Conservation (phyloP, 306 rosid species). For the Vigna mungo region DNA sequence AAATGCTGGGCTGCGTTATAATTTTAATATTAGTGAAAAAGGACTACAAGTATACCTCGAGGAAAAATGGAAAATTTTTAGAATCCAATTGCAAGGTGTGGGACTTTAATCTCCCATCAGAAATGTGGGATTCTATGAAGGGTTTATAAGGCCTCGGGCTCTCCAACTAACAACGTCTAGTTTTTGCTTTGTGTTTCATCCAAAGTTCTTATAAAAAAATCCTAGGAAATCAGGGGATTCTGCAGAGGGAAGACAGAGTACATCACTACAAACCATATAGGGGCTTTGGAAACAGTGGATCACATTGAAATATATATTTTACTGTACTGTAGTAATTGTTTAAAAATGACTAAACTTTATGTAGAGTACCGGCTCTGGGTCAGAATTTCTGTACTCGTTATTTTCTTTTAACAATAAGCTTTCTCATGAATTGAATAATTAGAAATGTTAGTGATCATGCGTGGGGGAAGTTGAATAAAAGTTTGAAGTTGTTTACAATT, state of each 20-base stretch:
- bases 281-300: neutral
- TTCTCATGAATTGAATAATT: slow-evolving; percentile 38
- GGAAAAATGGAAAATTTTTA: neutral
- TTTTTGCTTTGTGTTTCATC: neutral
- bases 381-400: neutral
- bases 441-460: neutral
- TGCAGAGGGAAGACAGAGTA: neutral
- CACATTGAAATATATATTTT: slow-evolving; percentile 9
- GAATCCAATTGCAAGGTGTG: neutral
- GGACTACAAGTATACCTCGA: neutral
- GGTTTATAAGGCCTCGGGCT: neutral
- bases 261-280: neutral
- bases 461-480: too few species aligned
- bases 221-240: neutral
- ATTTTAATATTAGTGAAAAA: neutral
- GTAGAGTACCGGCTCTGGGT: neutral
- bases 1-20: slow-evolving; percentile 20
- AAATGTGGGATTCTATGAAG: neutral
- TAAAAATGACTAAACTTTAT: neutral
- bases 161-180: neutral
- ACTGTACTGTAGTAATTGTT: neutral
- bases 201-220: slow-evolving; percentile 10
- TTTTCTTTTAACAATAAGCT: neutral
- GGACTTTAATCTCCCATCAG: neutral
- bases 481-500: neutral